Evolutionary conservation across 192 early-diverging fungal species (phyloP), one percentile per base, ranked within the genome.

Genomic region (Backusella macrospora): DNA sequence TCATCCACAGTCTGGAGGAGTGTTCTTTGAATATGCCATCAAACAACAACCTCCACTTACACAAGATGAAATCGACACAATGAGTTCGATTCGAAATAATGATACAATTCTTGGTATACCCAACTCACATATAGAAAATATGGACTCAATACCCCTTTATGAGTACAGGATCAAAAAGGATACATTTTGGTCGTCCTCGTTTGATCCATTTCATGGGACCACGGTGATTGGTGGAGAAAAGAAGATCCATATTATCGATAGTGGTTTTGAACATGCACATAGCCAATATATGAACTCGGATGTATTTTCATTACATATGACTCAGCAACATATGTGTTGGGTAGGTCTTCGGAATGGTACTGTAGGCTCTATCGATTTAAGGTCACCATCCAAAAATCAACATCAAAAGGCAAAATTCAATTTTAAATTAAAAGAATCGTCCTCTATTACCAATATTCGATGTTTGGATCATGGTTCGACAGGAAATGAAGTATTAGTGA

Each of bases 371-470:
- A 47, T 26, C 5, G 67, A 68, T 43, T 13, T 47, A 16, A n/a
- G 67, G 0, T n/a, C 49, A 26, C 52, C 42, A 43, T 43, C 10
- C 29, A 34, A 43, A 10, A 16, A 52, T 1, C 48, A 49, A 7
- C 48, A 49, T 2, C 49, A 18, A 45, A 68, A 34, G 5, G 14
- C 1, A 4, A 47, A 23, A 16, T 29, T 46, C 14, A 42, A 40
- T 18, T 21, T 21, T 47, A 21, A 46, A 47, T 44, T 68, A 26
- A 44, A 16, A 8, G 42, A 47, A n/a, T 13, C 67, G 0, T 68
- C 67, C 12, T 68, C 67, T 14, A 42, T 68, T 8, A 68, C 23
- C 16, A 44, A 45, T 2, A 47, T 68, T 15, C 42, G 44, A 68
- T 44, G 44, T 14, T 14, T 68, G 15, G 43, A n/a, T 8, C 7